These are phyloP conservation scores for Metschnikowia vanudenii DNA, from an alignment of 805 yeast species.

Conservation along the genomic window DNA sequence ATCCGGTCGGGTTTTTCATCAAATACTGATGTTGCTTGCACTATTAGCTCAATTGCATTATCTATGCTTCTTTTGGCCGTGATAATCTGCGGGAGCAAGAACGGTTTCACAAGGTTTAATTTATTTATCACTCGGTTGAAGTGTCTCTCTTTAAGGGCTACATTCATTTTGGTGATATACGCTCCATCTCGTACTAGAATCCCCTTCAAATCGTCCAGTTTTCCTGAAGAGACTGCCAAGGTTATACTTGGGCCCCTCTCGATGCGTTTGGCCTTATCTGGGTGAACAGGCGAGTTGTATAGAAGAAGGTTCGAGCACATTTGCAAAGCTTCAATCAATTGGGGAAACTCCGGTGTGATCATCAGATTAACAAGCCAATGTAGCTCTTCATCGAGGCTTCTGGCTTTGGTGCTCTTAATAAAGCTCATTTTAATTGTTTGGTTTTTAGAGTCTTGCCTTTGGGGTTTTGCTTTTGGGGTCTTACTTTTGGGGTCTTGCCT, in stretches of 20 bases:
- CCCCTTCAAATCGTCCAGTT: slow-evolving; percentile 60
- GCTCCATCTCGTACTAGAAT: slow-evolving; percentile 55
- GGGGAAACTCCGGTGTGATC: slow-evolving; percentile 21
- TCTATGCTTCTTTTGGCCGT: slow-evolving; percentile 46
- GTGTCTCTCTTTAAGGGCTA: slow-evolving; percentile 41
- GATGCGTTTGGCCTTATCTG: slow-evolving; percentile 25
- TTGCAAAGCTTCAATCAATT: slow-evolving; percentile 34
- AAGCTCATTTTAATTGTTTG: slow-evolving; percentile 2
- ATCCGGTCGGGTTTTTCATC: slow-evolving; percentile 6
- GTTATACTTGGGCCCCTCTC: slow-evolving; percentile 44
- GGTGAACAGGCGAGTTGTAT: slow-evolving; percentile 37
- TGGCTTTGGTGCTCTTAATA: slow-evolving; percentile 7
- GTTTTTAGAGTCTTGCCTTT: neutral
- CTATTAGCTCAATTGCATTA: slow-evolving; percentile 29
- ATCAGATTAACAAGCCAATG: slow-evolving; percentile 20
- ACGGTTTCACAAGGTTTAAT: slow-evolving; percentile 30
- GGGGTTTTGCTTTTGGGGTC: too few species aligned
- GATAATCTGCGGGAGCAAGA: slow-evolving; percentile 44
- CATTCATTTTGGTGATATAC: slow-evolving; percentile 49
- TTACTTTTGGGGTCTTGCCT: too few species aligned
- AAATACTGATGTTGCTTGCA: slow-evolving; percentile 21
- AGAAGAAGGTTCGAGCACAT: slow-evolving; percentile 37
- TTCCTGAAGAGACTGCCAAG: slow-evolving; percentile 55
- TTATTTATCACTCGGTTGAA: slow-evolving; percentile 33
- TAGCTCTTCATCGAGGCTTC: slow-evolving; percentile 19